Evolutionary conservation across 441 rosid species (phyloP).

Genomic region (Populus trichocarpa): DNA sequence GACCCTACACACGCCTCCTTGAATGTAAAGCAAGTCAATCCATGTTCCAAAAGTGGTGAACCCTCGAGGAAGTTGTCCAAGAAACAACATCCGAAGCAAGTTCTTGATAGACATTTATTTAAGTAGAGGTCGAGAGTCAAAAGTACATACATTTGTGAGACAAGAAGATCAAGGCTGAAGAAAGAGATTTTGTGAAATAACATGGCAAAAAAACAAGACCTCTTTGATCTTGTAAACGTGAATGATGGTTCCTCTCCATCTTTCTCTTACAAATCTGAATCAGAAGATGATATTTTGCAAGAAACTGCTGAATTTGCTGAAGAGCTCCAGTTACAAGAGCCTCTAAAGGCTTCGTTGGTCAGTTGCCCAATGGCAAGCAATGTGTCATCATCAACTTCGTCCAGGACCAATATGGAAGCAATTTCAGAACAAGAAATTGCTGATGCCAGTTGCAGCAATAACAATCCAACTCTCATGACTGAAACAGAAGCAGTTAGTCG

Average conservation of each 20-base stretch:
- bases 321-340: constrained; percentile 6
- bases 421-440: neutral
- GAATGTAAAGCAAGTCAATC: neutral
- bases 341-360: neutral
- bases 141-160: neutral
- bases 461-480: neutral
- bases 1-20: neutral
- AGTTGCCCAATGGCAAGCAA: neutral
- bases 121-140: too few relatives aligned
- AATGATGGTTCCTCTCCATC: neutral
- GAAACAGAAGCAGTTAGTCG: neutral
- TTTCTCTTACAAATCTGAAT: neutral
- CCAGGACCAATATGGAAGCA: neutral
- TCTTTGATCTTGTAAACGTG: neutral
- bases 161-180: neutral
- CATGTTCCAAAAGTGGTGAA: neutral
- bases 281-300: neutral
- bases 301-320: constrained; percentile 5
- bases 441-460: neutral
- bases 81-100: neutral
- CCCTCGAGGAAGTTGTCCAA: neutral
- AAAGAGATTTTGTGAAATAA: neutral
- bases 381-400: neutral
- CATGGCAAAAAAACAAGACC: neutral
- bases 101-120: too few relatives aligned